Evolutionary conservation across 1,284 basidiomycete species (phyloP).

Genomic region (Cerioporus squamosus): DNA sequence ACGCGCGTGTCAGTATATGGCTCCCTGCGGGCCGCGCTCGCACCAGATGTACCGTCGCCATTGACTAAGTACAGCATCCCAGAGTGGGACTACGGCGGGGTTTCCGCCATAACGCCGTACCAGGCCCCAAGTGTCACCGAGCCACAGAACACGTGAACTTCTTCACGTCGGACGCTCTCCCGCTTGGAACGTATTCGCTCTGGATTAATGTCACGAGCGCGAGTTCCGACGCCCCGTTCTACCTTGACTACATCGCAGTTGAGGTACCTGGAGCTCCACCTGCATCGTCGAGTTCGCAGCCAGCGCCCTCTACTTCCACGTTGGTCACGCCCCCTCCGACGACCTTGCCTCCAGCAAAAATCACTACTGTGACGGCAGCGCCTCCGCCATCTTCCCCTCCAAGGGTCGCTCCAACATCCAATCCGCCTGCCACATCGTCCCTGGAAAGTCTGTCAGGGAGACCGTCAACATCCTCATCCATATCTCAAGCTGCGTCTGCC

Average conservation of each 20-base stretch:
- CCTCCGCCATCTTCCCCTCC: no score
- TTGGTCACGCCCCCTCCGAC: no score
- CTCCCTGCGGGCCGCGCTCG: not conserved
- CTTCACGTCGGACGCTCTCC: conserved; percentile 3
- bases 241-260: conserved; percentile 14
- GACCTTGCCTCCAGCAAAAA: no score
- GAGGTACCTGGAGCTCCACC: conserved; percentile 6
- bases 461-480: no score
- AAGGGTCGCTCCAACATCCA: not conserved
- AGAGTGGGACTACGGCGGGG: conserved; percentile 5
- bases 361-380: no score
- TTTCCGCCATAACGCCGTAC: conserved; percentile 1
- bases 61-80: conserved; percentile 5
- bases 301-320: no score
- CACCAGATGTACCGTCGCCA: not conserved
- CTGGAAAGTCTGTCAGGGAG: no score
- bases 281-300: not conserved
- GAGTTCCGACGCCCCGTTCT: conserved; percentile 3
- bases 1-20: conserved; percentile 1
- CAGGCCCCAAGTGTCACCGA: conserved; percentile 4
- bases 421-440: not conserved
- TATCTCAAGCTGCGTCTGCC: no score
- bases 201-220: conserved; percentile 14
- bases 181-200: conserved; percentile 5
- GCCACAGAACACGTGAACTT: conserved; percentile 8